phyloP scores from a whole-genome alignment of 176 grass and related monocot genomes.

The Neostapfia colusana region DNA sequence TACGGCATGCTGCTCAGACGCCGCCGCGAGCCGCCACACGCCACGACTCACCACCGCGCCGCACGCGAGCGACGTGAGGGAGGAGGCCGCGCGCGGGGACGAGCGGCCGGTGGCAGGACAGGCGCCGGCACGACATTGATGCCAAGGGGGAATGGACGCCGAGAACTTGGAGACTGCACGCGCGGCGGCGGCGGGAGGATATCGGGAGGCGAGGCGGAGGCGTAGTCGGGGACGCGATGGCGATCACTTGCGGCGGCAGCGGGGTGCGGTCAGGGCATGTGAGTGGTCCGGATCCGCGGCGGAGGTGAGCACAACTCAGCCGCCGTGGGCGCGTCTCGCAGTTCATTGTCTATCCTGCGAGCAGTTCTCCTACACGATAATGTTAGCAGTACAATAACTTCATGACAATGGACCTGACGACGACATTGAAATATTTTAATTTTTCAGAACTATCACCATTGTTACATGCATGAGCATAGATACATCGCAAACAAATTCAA shows the following conservation, averaged over 20 bases:
- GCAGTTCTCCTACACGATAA: no score
- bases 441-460: no score
- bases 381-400: no score
- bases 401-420: no score
- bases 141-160: neutral
- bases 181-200: slow-evolving; percentile 14
- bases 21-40: slow-evolving; percentile 29
- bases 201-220: neutral
- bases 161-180: no score
- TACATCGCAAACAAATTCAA: no score
- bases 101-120: neutral
- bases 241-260: slow-evolving; percentile 10
- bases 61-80: neutral
- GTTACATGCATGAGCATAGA: no score
- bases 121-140: slow-evolving; percentile 7
- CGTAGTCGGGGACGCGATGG: no score
- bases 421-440: no score
- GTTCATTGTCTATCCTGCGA: neutral
- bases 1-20: slow-evolving; percentile 41
- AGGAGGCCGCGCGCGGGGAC: neutral
- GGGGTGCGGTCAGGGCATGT: neutral
- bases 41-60: neutral
- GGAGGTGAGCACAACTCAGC: neutral
- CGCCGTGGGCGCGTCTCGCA: neutral
- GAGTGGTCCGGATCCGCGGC: slow-evolving; percentile 24